Evolutionary conservation across 805 yeast genomes (phyloP).

Genomic region (Nakazawaea wyomingensis): DNA sequence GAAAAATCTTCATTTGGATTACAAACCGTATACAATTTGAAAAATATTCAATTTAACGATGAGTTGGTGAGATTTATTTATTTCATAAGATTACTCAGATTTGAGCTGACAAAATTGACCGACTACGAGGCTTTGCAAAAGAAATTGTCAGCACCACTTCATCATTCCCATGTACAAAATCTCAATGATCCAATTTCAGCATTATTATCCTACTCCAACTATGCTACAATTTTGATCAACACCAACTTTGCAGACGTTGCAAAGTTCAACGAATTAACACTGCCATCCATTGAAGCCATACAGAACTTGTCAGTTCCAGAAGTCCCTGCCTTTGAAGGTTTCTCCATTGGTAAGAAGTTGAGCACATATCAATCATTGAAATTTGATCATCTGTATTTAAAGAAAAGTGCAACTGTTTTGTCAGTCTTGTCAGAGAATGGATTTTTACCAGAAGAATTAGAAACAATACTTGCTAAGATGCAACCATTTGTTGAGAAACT

Average conservation of each 20-base stretch:
- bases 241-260: neutral
- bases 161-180: neutral
- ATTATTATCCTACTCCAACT: slow-evolving; percentile 1
- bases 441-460: neutral
- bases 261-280: slow-evolving; percentile 1
- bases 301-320: neutral
- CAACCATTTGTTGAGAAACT: slow-evolving; percentile 4
- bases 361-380: neutral
- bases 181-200: neutral
- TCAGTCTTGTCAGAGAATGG: neutral
- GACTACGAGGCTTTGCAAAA: neutral
- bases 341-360: slow-evolving; percentile 5
- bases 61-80: slow-evolving; percentile 8
- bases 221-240: slow-evolving; percentile 1
- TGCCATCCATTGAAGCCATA: neutral
- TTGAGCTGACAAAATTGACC: neutral
- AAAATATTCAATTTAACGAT: neutral
- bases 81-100: slow-evolving; percentile 7
- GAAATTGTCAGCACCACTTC: slow-evolving; percentile 6
- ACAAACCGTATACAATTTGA: slow-evolving; percentile 7
- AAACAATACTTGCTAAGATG: neutral
- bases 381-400: slow-evolving; percentile 9
- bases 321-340: neutral
- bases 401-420: neutral
- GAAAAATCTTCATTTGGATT: slow-evolving; percentile 9